phyloP scores from a whole-genome alignment of 352 stramenopile genomes.

The Globisporangium radiosum region DNA sequence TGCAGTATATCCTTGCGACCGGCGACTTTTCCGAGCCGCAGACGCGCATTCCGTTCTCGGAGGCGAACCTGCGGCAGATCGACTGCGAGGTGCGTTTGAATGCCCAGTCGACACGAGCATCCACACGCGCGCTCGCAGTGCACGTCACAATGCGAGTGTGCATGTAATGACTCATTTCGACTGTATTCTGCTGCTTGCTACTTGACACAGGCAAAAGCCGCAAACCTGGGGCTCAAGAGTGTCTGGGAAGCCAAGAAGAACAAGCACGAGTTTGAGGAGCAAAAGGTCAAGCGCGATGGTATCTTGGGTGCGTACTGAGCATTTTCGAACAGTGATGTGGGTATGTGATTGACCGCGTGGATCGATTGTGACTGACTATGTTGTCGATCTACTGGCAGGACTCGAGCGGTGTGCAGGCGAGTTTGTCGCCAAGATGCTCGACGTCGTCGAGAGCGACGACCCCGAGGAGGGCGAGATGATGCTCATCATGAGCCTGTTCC shows the following conservation, averaged over 20 bases:
- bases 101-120: too few relatives aligned
- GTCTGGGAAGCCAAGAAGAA: constrained; percentile 72
- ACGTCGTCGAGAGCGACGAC: constrained; percentile 77
- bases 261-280: constrained; percentile 70
- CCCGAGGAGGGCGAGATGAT: constrained; percentile 73
- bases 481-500: constrained; percentile 81
- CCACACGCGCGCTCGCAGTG: too few relatives aligned
- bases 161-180: not conserved
- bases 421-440: constrained; percentile 80
- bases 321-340: too few relatives aligned
- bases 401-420: constrained; percentile 83
- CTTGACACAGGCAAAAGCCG: constrained; percentile 41
- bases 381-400: constrained; percentile 19
- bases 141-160: too few relatives aligned
- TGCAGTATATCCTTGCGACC: constrained; percentile 86
- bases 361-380: not conserved
- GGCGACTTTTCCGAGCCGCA: constrained; percentile 86
- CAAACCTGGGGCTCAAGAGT: constrained; percentile 56
- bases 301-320: constrained; percentile 42
- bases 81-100: constrained; percentile 41
- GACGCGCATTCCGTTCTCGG: constrained; percentile 82
- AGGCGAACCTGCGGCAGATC: constrained; percentile 71
- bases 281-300: constrained; percentile 78
- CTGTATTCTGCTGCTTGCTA: constrained; percentile 1
- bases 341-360: too few relatives aligned